Evolutionary conservation across 495 filamentous ascomycete genomes (phyloP).

Genomic region (Aspergillus bertholletiae): DNA sequence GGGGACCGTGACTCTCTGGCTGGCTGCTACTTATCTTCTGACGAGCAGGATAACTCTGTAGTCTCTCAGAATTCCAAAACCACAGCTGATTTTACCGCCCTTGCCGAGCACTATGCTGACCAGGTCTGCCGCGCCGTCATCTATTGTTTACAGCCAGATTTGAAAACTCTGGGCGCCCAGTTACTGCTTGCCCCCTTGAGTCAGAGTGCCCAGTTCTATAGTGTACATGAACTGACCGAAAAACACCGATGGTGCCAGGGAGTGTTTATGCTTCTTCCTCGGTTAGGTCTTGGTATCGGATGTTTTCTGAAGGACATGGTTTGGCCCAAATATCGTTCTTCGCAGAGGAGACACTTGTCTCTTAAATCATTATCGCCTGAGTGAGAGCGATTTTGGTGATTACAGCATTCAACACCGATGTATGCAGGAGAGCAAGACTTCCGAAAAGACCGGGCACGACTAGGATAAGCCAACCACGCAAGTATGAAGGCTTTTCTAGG

Average conservation of each 20-base stretch:
- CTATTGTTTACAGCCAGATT: constrained; percentile 17
- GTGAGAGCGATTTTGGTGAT: background rate
- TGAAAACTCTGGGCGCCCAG: constrained; percentile 21
- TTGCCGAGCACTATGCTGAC: constrained; percentile 18
- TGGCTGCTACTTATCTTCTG: background rate
- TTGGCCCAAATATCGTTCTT: constrained; percentile 18
- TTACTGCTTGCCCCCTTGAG: constrained; percentile 18
- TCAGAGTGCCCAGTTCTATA: constrained; percentile 20
- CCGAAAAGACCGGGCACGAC: background rate
- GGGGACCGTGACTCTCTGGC: constrained; percentile 2
- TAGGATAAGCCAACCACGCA: too few species aligned
- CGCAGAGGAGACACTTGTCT: constrained; percentile 10
- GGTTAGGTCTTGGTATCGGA: constrained; percentile 20
- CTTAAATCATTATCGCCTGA: background rate
- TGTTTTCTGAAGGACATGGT: constrained; percentile 21
- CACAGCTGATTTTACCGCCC: constrained; percentile 5
- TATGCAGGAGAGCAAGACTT: background rate
- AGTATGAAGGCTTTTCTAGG: too few species aligned
- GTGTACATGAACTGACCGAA: constrained; percentile 10
- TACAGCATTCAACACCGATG: background rate
- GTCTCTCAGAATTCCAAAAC: background rate
- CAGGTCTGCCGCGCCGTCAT: constrained; percentile 19
- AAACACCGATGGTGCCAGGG: constrained; percentile 22
- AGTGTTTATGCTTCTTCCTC: constrained; percentile 12
- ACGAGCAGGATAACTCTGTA: background rate